These are phyloP conservation scores for Diospyros kaki DNA, from an alignment of 148 eudicot genomes.

Conservation along the genomic window DNA sequence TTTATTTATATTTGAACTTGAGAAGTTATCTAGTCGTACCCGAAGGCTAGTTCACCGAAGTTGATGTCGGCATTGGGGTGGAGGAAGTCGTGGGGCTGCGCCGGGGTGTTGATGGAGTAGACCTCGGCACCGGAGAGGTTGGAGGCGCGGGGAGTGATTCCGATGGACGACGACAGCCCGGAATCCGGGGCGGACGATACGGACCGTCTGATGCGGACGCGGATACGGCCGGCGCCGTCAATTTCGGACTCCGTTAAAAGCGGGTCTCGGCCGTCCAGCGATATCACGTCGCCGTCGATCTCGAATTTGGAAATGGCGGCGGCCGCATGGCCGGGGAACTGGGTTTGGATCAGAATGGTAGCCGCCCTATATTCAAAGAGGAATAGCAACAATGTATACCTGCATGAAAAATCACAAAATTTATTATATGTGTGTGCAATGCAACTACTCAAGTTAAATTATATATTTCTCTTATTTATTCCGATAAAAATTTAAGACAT, in stretches of 20 bases:
- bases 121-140: slow-evolving; percentile 34
- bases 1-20: no score
- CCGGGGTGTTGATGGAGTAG: slow-evolving; percentile 31
- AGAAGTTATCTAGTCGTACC: background rate
- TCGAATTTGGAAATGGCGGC: slow-evolving; percentile 28
- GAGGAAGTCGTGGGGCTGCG: slow-evolving; percentile 1
- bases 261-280: slow-evolving; percentile 39
- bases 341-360: slow-evolving; percentile 25
- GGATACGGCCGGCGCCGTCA: slow-evolving; percentile 28
- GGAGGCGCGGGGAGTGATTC: slow-evolving; percentile 32
- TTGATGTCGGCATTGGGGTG: slow-evolving; percentile 8
- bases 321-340: slow-evolving; percentile 27
- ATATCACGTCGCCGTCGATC: slow-evolving; percentile 35
- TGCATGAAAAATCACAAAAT: slow-evolving; percentile 5
- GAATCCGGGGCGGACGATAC: slow-evolving; percentile 25
- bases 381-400: slow-evolving; percentile 42
- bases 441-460: no score
- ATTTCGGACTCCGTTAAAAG: slow-evolving; percentile 30
- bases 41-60: slow-evolving; percentile 24
- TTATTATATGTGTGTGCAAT: no score
- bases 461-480: no score
- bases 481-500: no score
- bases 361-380: slow-evolving; percentile 42
- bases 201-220: slow-evolving; percentile 35
- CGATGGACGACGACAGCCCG: slow-evolving; percentile 22